These are phyloP conservation scores for Leishmania mexicana DNA, from an alignment of 208 protist genomes.

Conservation along the genomic window DNA sequence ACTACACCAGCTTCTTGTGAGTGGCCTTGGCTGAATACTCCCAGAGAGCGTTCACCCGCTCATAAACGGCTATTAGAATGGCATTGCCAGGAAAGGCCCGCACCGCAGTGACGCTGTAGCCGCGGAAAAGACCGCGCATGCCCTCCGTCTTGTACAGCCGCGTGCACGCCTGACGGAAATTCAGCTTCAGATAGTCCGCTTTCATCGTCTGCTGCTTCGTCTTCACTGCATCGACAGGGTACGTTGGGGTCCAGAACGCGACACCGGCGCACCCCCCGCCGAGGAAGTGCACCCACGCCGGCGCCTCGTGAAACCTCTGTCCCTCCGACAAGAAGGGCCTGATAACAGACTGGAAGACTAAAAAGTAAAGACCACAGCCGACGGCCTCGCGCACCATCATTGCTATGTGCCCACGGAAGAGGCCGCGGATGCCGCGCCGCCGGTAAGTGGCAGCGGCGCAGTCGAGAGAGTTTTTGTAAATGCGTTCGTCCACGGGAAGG, in stretches of 20 bases:
- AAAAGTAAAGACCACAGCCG: constrained; percentile 87
- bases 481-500: constrained; percentile 59
- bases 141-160: constrained; percentile 88
- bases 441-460: constrained; percentile 73
- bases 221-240: constrained; percentile 90
- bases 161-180: constrained; percentile 69
- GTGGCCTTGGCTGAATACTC: constrained; percentile 22
- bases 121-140: constrained; percentile 82
- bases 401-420: constrained; percentile 88
- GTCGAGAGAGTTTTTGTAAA: constrained; percentile 84
- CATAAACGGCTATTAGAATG: constrained; percentile 89
- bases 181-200: constrained; percentile 74
- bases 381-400: constrained; percentile 89
- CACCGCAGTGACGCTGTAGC: constrained; percentile 85
- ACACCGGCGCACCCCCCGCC: constrained; percentile 89
- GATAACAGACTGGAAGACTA: constrained; percentile 83
- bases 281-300: constrained; percentile 76
- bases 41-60: constrained; percentile 80
- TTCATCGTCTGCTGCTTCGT: constrained; percentile 92
- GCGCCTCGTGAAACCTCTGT: constrained; percentile 73
- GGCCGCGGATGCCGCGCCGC: constrained; percentile 63
- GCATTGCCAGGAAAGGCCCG: constrained; percentile 93
- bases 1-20: constrained; percentile 6
- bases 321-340: constrained; percentile 64
- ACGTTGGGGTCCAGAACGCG: constrained; percentile 90